These are phyloP conservation scores for Saturnispora saitoi DNA, from an alignment of 805 yeast species.

Conservation along the genomic window DNA sequence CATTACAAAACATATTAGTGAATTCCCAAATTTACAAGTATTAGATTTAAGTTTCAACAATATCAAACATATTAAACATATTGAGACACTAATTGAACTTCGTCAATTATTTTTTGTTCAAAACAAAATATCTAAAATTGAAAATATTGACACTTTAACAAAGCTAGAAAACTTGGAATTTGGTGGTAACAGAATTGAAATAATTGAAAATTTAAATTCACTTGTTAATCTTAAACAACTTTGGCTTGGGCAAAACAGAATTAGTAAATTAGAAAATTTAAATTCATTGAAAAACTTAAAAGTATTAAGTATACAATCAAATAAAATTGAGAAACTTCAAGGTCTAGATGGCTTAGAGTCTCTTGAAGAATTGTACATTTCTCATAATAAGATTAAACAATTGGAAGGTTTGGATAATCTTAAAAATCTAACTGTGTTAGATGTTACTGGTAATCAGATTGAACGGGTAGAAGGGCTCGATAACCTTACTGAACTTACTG, in stretches of 20 bases:
- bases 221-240: constrained; percentile 58
- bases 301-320: constrained; percentile 82
- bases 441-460: constrained; percentile 70
- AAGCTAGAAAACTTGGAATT: constrained; percentile 67
- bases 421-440: constrained; percentile 59
- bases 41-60: constrained; percentile 87
- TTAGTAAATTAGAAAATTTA: constrained; percentile 56
- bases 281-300: constrained; percentile 50
- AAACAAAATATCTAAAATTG: constrained; percentile 69
- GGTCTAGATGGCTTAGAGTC: constrained; percentile 65
- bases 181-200: constrained; percentile 76
- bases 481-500: constrained; percentile 69
- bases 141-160: constrained; percentile 48
- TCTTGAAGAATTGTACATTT: constrained; percentile 78
- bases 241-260: constrained; percentile 89
- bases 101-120: constrained; percentile 79
- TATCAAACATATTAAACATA: constrained; percentile 74
- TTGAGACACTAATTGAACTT: constrained; percentile 53
- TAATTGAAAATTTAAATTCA: constrained; percentile 47
- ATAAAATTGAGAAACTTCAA: constrained; percentile 67
- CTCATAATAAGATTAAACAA: constrained; percentile 70
- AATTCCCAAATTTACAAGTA: constrained; percentile 44
- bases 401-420: constrained; percentile 75
- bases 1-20: constrained; percentile 61
- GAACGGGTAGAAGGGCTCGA: constrained; percentile 51